phyloP scores from a whole-genome alignment of 1,284 basidiomycete genomes.

The Ceratobasidium sp. region DNA sequence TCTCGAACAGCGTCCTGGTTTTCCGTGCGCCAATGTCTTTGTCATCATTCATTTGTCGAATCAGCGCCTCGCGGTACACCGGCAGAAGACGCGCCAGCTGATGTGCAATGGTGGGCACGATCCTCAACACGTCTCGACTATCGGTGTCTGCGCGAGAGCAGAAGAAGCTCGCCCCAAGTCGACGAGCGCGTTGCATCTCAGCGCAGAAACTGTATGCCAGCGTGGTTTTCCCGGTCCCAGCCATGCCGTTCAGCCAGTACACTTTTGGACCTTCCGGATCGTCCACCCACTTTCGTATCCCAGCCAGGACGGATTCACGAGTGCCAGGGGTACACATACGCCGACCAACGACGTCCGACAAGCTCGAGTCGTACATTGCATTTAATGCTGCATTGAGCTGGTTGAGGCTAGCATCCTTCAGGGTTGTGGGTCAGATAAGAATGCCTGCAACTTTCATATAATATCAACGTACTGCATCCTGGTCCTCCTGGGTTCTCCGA shows the following conservation, averaged over 20 bases:
- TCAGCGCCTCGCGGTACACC: background rate
- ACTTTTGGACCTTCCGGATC: constrained; percentile 32
- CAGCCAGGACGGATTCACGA: constrained; percentile 43
- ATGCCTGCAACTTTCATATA: too few relatives aligned
- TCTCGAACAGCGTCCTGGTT: constrained; percentile 15
- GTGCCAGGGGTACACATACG: constrained; percentile 42
- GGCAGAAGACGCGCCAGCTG: constrained; percentile 23
- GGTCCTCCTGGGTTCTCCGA: background rate
- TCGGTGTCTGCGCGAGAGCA: constrained; percentile 48
- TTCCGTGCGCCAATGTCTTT: background rate
- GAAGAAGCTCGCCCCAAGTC: constrained; percentile 51
- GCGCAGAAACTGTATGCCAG: constrained; percentile 48
- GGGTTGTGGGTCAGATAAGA: too few relatives aligned
- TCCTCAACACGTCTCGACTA: constrained; percentile 21
- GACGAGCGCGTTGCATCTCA: background rate
- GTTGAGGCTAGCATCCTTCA: background rate
- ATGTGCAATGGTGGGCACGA: constrained; percentile 37
- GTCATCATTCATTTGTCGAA: background rate
- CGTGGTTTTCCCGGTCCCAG: constrained; percentile 43
- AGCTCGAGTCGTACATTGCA: background rate
- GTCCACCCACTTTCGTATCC: constrained; percentile 42
- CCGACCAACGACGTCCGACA: background rate
- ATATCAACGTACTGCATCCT: background rate
- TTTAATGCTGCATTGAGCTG: background rate
- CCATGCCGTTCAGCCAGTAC: constrained; percentile 49